These are phyloP conservation scores for Botryosphaeria agaves DNA, from an alignment of 2,329 filamentous ascomycete genomes.

Conservation along the genomic window DNA sequence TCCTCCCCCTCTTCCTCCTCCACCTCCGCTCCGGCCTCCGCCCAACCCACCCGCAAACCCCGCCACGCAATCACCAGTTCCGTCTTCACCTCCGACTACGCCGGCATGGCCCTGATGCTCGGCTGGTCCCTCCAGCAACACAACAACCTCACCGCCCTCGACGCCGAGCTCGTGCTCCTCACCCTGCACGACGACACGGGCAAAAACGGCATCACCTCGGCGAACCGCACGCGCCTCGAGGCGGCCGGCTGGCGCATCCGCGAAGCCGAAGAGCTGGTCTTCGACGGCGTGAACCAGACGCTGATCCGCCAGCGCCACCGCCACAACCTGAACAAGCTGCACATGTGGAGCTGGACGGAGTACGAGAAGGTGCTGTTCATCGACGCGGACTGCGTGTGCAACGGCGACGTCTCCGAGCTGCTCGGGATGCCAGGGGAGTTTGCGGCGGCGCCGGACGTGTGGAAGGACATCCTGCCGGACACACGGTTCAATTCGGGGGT, in stretches of 20 bases:
- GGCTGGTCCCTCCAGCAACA: slow-evolving; percentile 13
- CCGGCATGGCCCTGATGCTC: slow-evolving; percentile 10
- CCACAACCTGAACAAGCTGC: slow-evolving; percentile 13
- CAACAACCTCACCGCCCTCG: slow-evolving; percentile 11
- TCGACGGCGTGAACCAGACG: slow-evolving; percentile 10
- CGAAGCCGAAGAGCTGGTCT: slow-evolving; percentile 10
- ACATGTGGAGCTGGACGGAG: slow-evolving; percentile 13
- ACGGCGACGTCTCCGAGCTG: slow-evolving; percentile 10
- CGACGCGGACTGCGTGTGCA: slow-evolving; percentile 12
- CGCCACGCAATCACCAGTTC: too few species aligned
- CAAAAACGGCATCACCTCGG: slow-evolving; percentile 8
- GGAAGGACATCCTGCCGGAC: slow-evolving; percentile 11
- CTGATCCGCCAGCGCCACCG: slow-evolving; percentile 10
- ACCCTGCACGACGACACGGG: slow-evolving; percentile 8
- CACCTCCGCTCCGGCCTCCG: too few species aligned
- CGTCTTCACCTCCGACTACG: too few species aligned
- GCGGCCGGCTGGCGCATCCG: slow-evolving; percentile 11
- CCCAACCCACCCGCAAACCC: too few species aligned
- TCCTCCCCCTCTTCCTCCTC: too few species aligned
- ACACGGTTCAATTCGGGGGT: slow-evolving; percentile 13
- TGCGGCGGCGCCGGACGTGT: slow-evolving; percentile 13
- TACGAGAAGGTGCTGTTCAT: slow-evolving; percentile 14
- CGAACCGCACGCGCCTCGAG: slow-evolving; percentile 10
- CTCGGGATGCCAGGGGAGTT: slow-evolving; percentile 13
- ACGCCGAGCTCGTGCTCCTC: slow-evolving; percentile 11